Percentiles rank a stretch among this genome's conserved stretches.
phyloP scores from a whole-genome alignment of 2,329 filamentous ascomycete genomes.

The Penicillium griseofulvum region DNA sequence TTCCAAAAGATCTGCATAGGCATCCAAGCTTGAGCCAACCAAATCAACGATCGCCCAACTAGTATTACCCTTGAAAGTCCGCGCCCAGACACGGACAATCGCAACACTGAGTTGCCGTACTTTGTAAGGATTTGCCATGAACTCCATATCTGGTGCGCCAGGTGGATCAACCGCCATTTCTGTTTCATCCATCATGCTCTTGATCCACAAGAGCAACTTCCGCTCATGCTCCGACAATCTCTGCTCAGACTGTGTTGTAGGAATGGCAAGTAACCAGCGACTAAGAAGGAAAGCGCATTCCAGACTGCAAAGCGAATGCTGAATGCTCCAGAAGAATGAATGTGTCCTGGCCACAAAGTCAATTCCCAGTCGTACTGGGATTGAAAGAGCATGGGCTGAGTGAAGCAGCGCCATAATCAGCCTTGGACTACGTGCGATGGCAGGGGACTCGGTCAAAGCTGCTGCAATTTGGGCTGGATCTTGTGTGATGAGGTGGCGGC shows the following conservation, averaged over 20 bases:
- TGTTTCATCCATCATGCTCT: slow-evolving; percentile 51
- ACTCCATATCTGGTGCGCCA: slow-evolving; percentile 41
- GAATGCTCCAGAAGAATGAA: slow-evolving; percentile 56
- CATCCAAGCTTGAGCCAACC: slow-evolving; percentile 47
- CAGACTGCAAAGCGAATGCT: slow-evolving; percentile 54
- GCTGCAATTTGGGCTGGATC: slow-evolving; percentile 48
- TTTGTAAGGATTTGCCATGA: slow-evolving; percentile 44
- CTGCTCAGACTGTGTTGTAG: slow-evolving; percentile 43
- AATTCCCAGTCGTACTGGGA: slow-evolving; percentile 54
- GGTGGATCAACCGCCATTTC: slow-evolving; percentile 45
- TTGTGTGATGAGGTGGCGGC: slow-evolving; percentile 48
- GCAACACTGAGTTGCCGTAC: slow-evolving; percentile 48
- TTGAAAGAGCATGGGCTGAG: slow-evolving; percentile 55
- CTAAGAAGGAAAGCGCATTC: slow-evolving; percentile 53
- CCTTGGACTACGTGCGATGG: slow-evolving; percentile 44
- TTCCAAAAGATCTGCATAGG: slow-evolving; percentile 48
- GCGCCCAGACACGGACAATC: slow-evolving; percentile 49
- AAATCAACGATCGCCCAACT: slow-evolving; percentile 50
- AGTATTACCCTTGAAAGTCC: slow-evolving; percentile 49
- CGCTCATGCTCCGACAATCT: slow-evolving; percentile 47
- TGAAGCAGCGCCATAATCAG: slow-evolving; percentile 53
- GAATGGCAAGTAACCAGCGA: slow-evolving; percentile 48
- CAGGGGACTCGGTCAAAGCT: slow-evolving; percentile 45
- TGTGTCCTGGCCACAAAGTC: slow-evolving; percentile 54
- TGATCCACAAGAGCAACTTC: slow-evolving; percentile 49